Percentiles rank a stretch among this genome's conserved stretches.
Conservation (phyloP, 768 basidiomycete species). For the Lentinula detonsa region DNA sequence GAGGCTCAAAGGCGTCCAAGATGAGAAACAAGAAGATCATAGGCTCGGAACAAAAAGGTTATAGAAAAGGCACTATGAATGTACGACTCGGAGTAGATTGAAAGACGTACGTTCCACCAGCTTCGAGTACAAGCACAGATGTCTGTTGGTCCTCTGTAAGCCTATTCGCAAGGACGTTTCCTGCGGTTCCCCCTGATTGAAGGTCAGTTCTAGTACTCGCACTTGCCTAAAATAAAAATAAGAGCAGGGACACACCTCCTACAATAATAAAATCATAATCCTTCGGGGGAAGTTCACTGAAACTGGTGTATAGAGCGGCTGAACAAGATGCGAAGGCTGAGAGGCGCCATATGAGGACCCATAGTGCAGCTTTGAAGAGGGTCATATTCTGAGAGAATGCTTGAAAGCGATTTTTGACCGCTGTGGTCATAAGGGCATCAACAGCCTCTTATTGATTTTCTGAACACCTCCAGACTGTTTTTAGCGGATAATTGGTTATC, state of each 20-base stretch:
- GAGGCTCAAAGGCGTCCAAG: no score
- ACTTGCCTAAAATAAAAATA: no score
- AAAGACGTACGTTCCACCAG: constrained; percentile 5
- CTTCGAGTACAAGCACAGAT: constrained; percentile 14
- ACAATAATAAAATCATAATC: constrained; percentile 12
- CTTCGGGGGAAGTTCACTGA: not conserved
- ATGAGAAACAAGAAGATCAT: not conserved
- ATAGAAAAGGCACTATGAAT: no score
- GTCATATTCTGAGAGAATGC: no score
- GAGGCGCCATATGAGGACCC: not conserved
- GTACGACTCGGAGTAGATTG: not conserved
- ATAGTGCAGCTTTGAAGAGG: not conserved
- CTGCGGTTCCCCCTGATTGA: constrained; percentile 12
- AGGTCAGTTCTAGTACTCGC: not conserved
- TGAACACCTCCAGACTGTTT: no score
- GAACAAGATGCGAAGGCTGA: not conserved
- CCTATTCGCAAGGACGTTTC: constrained; percentile 14
- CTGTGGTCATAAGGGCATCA: no score
- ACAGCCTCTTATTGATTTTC: no score
- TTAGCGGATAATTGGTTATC: no score
- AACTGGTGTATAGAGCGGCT: not conserved
- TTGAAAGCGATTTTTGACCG: no score
- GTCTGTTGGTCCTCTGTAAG: constrained; percentile 10
- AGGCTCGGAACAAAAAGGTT: no score
- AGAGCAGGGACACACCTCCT: constrained; percentile 6